A percentile compares a stretch with the other conserved stretches of the same genome.
Conservation (phyloP, 805 yeast species). For the Cyberlindnera americana region DNA sequence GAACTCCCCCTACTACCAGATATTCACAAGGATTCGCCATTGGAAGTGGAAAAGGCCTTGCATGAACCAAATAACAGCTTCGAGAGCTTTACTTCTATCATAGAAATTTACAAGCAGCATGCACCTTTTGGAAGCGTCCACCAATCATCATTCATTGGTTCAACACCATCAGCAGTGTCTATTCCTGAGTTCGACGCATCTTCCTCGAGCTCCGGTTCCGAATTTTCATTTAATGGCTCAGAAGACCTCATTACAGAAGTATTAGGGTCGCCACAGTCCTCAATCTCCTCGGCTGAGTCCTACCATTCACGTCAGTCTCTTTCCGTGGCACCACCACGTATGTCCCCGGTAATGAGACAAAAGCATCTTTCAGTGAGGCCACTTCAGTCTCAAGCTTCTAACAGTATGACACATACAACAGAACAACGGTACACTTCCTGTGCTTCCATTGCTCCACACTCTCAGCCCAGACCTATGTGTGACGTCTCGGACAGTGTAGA, state of each 20-base stretch:
- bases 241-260: background rate
- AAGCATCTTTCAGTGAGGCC: too few species aligned
- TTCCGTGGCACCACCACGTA: too few species aligned
- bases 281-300: background rate
- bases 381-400: too few species aligned
- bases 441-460: too few species aligned
- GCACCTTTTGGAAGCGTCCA: constrained; percentile 10
- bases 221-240: constrained; percentile 9
- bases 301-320: too few species aligned
- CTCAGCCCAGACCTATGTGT: constrained; percentile 4
- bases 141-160: background rate
- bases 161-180: constrained; percentile 1
- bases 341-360: too few species aligned
- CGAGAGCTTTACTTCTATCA: constrained; percentile 12
- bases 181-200: constrained; percentile 2
- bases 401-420: too few species aligned
- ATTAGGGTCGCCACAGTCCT: constrained; percentile 1
- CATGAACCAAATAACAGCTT: background rate
- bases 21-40: constrained; percentile 14
- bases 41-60: background rate
- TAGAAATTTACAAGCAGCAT: constrained; percentile 15
- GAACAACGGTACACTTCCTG: too few species aligned
- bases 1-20: too few species aligned
- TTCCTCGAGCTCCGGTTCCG: constrained; percentile 4
- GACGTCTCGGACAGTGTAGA: background rate